These are phyloP conservation scores for Debaryomyces fabryi DNA, from an alignment of 1,139 yeast genomes.

Conservation along the genomic window DNA sequence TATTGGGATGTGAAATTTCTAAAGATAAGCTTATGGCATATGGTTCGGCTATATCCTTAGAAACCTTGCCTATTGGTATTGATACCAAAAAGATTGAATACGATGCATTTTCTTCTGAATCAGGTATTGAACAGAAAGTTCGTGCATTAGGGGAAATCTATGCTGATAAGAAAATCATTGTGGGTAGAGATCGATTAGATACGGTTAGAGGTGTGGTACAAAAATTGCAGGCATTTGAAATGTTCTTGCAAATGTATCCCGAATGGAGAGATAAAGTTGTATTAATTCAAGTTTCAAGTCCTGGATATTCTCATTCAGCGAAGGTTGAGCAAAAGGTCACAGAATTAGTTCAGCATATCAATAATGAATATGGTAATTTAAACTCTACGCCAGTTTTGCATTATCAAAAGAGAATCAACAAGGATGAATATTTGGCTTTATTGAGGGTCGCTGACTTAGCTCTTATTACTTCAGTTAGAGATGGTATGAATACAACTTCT, in stretches of 20 bases:
- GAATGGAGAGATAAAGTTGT: conserved; percentile 90
- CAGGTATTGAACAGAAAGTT: conserved; percentile 40
- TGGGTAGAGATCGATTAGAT: conserved; percentile 83
- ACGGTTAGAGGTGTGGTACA: conserved; percentile 82
- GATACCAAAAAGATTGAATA: conserved; percentile 66
- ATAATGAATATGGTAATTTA: conserved; percentile 79
- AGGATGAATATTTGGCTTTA: conserved; percentile 87
- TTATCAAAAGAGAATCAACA: conserved; percentile 85
- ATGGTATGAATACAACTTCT: conserved; percentile 96
- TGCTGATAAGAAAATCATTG: conserved; percentile 72
- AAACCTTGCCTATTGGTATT: conserved; percentile 83
- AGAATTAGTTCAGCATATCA: conserved; percentile 77
- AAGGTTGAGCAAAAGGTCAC: conserved; percentile 77
- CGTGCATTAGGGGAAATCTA: conserved; percentile 65
- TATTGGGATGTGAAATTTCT: conserved; percentile 70
- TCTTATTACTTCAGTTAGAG: conserved; percentile 86
- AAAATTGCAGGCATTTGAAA: conserved; percentile 77
- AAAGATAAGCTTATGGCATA: conserved; percentile 66
- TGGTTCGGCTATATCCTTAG: conserved; percentile 74
- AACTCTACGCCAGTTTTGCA: conserved; percentile 86
- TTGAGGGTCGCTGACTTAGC: conserved; percentile 89
- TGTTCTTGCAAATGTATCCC: conserved; percentile 85
- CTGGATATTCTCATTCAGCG: conserved; percentile 59
- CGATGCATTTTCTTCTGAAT: conserved; percentile 48
- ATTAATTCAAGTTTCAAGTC: conserved; percentile 88